Evolutionary conservation across 2,329 filamentous ascomycete species (phyloP).

Genomic region (Fusarium sacchari): DNA sequence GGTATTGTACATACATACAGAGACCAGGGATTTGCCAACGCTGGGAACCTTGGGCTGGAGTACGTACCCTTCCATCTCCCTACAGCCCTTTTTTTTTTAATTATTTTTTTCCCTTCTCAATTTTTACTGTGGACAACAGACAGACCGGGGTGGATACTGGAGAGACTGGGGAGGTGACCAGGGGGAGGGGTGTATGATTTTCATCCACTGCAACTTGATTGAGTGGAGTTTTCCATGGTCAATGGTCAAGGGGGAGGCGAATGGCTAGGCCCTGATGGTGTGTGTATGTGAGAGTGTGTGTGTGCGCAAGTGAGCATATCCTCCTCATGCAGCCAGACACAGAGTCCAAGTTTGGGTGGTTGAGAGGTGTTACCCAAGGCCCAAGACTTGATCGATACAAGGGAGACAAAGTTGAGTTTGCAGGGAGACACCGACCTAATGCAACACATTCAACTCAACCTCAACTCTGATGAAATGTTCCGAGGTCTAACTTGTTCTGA

Average conservation of each 20-base stretch:
- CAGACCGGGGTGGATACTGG: constrained; percentile 40
- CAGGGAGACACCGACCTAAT: constrained; percentile 28
- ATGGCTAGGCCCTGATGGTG: constrained; percentile 29
- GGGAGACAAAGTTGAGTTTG: constrained; percentile 24
- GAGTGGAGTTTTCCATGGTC: constrained; percentile 24
- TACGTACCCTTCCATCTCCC: constrained; percentile 18
- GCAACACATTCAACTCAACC: constrained; percentile 28
- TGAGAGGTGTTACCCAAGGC: constrained; percentile 10
- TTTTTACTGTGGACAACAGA: constrained; percentile 30
- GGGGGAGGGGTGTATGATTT: constrained; percentile 36
- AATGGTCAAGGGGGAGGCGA: constrained; percentile 36
- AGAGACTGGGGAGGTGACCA: constrained; percentile 35
- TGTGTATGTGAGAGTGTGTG: not conserved
- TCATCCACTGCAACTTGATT: constrained; percentile 24
- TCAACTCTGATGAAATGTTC: constrained; percentile 23
- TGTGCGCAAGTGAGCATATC: constrained; percentile 12
- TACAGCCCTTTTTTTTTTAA: constrained; percentile 19
- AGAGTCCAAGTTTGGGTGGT: constrained; percentile 9
- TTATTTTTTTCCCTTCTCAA: constrained; percentile 22
- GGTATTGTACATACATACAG: not conserved
- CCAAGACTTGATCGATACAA: constrained; percentile 25
- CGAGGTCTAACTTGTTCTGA: constrained; percentile 15
- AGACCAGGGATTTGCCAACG: constrained; percentile 13
- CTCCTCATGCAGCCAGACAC: constrained; percentile 7
- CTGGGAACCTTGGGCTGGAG: constrained; percentile 13